Evolutionary conservation across 345 rosid species (phyloP), one percentile per base, ranked within the genome.

Genomic region (Acer negundo): DNA sequence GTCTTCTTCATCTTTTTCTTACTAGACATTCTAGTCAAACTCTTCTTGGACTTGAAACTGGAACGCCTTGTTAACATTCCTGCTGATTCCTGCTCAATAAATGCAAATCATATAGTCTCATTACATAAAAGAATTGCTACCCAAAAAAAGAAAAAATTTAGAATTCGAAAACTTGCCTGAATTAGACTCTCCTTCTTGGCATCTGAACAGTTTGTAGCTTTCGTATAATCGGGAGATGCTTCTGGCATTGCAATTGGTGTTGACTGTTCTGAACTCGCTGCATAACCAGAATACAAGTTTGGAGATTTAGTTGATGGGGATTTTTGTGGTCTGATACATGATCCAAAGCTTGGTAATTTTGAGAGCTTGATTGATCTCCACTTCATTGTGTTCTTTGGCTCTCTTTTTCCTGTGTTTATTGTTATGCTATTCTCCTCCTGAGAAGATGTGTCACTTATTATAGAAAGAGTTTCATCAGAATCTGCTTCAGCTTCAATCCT

Each of bases 1-100:
- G 84, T 81, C 77, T 82, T 89, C 78, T 75, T 89, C 79, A 86
- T 7, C 46, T 84, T 87, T 44, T 75, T 87, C 81, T 75, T 74
- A 72, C 94, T 90, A 49, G 90, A 77, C 77, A 85, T 69, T 77
- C 87, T 88, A 38, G 86, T 73, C 62, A 89, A 28, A 74, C 83
- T 86, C 86, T 77, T 87, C 58, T 67, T 58, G 22, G 82, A 81
- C 85, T 82, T 85, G 62, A 80, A 77, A 78, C 85, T 85, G 13
- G 81, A 38, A 62, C 80, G 74, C 79, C 73, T 86, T 16, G 78
- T 78, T 76, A 85, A 82, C 62, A 75, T 58, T 81, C 80, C 79
- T 44, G 78, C 40, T 51, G 84, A 71, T 55, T 77, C 89, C 97
- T 94, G 87, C 80, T 26, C 77, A 58, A 66, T 11, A 77, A 49